Evolutionary conservation across 768 basidiomycete species (phyloP), one percentile per base, ranked within the genome.

Genomic region (Rickenella mellea): DNA sequence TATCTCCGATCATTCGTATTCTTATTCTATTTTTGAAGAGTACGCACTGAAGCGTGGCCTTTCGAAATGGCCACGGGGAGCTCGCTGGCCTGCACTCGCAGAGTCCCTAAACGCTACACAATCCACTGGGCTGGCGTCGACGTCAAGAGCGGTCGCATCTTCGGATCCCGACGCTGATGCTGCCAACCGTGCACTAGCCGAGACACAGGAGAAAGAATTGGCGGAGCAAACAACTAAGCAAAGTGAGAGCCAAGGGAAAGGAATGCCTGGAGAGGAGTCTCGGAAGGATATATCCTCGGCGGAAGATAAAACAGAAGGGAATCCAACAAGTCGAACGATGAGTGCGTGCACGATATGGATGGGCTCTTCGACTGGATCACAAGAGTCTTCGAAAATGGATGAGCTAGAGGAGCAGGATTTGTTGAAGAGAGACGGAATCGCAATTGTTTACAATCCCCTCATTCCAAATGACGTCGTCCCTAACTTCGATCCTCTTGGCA

Each of bases 391-490:
- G 15, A 8, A 39, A 26, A 26, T 47, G 8, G 46, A 50, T n/a
- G 50, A 51, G 20, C 37, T 52, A 7, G 41, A 43, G 14, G 53
- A 55, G 41, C 44, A 55, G 37, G 42, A 46, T 5, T 39, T 55
- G 20, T 46, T 43, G 14, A 19, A 30, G 21, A 24, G 44, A 27
- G 54, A 54, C 41, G 54, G 53, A 12, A 55, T 55, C 39, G 54
- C 50, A 6, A 55, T 55, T 35, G 48, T 55, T 21, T 55, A 55
- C 32, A 51, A 51, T 27, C 53, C 53, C n/a, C 42, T 51, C 21
- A 28, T 55, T 20, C 41, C 53, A 8, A 54, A 54, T 35, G 37
- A 42, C 14, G 33, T 15, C 12, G 45, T 51, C 5, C 54, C 54
- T 36, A 48, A 44, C 4, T 48, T 55, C 27, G 46, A 54, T 40